Percentiles rank a stretch among this genome's conserved stretches.
phyloP scores from a whole-genome alignment of 257 asterid genomes.

The Solanum etuberosum region DNA sequence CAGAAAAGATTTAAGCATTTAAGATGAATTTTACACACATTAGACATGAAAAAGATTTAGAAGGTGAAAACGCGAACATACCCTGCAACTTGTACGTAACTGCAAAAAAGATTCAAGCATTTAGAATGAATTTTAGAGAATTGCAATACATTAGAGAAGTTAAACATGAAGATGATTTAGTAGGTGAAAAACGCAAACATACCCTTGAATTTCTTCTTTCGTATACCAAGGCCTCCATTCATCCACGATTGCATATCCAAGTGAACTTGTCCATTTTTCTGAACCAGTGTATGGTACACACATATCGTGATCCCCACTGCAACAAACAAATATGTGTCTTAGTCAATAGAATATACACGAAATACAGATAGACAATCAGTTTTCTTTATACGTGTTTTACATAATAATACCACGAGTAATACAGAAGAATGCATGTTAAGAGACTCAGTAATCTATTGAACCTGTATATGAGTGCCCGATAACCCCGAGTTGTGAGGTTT shows the following conservation, averaged over 20 bases:
- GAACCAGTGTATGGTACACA: conserved; percentile 90
- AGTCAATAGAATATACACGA: background rate
- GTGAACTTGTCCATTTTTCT: conserved; percentile 79
- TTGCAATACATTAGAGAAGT: background rate
- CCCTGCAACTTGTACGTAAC: conserved; percentile 85
- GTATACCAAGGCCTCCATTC: conserved; percentile 86
- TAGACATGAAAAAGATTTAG: background rate
- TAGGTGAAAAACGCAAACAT: background rate
- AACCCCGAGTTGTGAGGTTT: conserved; percentile 71
- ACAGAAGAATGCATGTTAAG: background rate
- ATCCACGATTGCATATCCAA: conserved; percentile 64
- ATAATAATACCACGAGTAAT: background rate
- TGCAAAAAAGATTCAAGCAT: conserved; percentile 13
- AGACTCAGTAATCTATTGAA: background rate
- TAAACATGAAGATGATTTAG: background rate
- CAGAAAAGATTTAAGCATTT: background rate
- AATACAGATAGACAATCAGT: background rate
- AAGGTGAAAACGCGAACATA: conserved; percentile 11
- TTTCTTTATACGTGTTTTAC: background rate
- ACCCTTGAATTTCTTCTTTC: conserved; percentile 36
- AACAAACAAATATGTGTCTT: background rate
- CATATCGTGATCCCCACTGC: conserved; percentile 98
- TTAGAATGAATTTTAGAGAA: background rate
- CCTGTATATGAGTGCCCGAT: conserved; percentile 80
- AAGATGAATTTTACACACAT: background rate